Evolutionary conservation across 2,329 filamentous ascomycete species (phyloP).

Genomic region (Aspergillus flavus): DNA sequence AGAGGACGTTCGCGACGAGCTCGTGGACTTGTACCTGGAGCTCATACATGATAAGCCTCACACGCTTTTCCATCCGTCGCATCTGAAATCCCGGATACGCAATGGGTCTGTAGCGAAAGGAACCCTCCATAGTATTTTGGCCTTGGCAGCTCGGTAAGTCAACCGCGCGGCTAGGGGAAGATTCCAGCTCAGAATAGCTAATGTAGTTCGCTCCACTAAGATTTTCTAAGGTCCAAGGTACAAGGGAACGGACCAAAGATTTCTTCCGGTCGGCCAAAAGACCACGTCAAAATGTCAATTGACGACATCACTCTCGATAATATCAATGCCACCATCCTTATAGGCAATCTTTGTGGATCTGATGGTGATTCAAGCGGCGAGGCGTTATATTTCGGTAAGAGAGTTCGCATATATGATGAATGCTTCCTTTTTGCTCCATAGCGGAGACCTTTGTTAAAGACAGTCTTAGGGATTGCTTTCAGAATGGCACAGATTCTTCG

Average conservation of each 20-base stretch:
- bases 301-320: slow-evolving; percentile 25
- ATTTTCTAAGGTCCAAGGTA: neutral
- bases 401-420: neutral
- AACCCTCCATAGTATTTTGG: slow-evolving; percentile 4
- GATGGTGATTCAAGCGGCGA: slow-evolving; percentile 28
- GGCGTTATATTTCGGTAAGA: slow-evolving; percentile 34
- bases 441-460: neutral
- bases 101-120: neutral
- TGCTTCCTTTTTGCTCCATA: neutral
- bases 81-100: slow-evolving; percentile 1
- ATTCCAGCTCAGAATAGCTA: neutral
- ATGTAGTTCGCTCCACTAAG: neutral
- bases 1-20: neutral
- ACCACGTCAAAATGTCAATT: neutral
- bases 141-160: neutral
- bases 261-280: slow-evolving; percentile 50
- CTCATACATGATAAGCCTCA: slow-evolving; percentile 12
- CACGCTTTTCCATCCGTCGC: slow-evolving; percentile 8
- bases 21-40: slow-evolving; percentile 5
- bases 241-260: slow-evolving; percentile 15
- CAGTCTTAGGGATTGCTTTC: neutral
- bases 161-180: neutral
- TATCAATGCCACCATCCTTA: slow-evolving; percentile 37
- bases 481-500: neutral
- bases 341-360: slow-evolving; percentile 30